Base-by-base conservation (phyloP, 164 flowering plant species). In the Echeveria elegans region DNA sequence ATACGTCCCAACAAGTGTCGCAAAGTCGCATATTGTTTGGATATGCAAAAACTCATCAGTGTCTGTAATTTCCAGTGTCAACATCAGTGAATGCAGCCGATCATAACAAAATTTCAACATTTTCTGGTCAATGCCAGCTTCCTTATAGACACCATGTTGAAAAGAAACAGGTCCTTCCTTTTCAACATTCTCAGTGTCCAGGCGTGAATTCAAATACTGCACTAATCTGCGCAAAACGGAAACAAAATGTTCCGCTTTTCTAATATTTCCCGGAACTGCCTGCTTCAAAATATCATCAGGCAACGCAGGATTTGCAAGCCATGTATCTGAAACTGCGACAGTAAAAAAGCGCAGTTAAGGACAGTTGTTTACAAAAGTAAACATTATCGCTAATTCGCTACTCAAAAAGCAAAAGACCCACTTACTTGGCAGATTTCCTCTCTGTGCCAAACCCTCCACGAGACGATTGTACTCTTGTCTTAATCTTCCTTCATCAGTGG, bases 231-330 rank as follows among this genome's bases (percentile, higher is more conserved):
- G 92, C 73, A 95, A 72, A 11, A 90, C 92, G 67, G 89, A 80
- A 70, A 95, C 50, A 74, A 95, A 95, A 80, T 92, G 97, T 77
- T 95, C 99, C 47, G 98, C 98, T 47, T 88, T 81, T n/a, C 98
- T 88, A 72, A 95, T 95, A 78, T 92, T 95, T 70, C 99, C 99
- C 64, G 99, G 99, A 53, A 95, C 99, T 24, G 99, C 98, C 75
- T 95, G 97, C 82, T 85, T 90, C 70, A 95, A 76, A 71, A 95
- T 95, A 76, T 95, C 99, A 79, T 87, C 90, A 52, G 99, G 98
- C 82, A 95, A 79, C 47, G 88, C 93, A 73, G 99, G 99, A 80
- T 95, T 95, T 60, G 97, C 66, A 10, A 90, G 88, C 96, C 96
- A 95, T 24, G 80, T 64, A 66, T 95, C 98, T 9, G 84, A 5